Conservation (phyloP, 768 basidiomycete genomes). For the Lactarius psammicola region DNA sequence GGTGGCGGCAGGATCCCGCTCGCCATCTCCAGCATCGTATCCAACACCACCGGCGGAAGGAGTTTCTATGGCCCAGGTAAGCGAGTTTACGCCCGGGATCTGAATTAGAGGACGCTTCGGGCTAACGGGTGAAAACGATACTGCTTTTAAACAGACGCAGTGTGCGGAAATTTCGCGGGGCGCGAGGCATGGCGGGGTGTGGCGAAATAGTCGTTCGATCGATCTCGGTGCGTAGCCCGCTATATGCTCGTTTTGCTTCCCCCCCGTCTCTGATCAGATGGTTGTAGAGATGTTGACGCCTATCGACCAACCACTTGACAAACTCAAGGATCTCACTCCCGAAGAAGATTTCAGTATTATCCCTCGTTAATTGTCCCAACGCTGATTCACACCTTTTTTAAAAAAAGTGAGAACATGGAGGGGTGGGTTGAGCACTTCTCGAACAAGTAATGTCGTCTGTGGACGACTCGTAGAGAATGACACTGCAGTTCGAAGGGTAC, state of each 20-base stretch:
- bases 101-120: too few relatives aligned
- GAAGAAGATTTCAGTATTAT: constrained; percentile 74
- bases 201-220: constrained; percentile 95
- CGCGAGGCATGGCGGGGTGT: constrained; percentile 94
- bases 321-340: constrained; percentile 67
- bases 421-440: too few relatives aligned
- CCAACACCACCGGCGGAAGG: constrained; percentile 86
- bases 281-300: constrained; percentile 83
- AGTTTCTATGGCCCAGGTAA: constrained; percentile 96
- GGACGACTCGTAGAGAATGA: too few relatives aligned
- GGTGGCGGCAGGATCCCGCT: constrained; percentile 74
- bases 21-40: constrained; percentile 84
- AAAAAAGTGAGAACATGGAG: too few relatives aligned
- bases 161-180: constrained; percentile 97
- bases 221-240: constrained; percentile 48
- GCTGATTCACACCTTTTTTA: too few relatives aligned
- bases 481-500: too few relatives aligned
- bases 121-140: neutral
- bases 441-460: too few relatives aligned
- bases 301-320: constrained; percentile 81
- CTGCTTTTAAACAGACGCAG: constrained; percentile 52
- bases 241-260: neutral
- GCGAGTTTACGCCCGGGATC: constrained; percentile 31
- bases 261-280: constrained; percentile 5
- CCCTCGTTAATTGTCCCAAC: too few relatives aligned